Conservation (phyloP, 257 asterid genomes). For the Petrea volubilis region DNA sequence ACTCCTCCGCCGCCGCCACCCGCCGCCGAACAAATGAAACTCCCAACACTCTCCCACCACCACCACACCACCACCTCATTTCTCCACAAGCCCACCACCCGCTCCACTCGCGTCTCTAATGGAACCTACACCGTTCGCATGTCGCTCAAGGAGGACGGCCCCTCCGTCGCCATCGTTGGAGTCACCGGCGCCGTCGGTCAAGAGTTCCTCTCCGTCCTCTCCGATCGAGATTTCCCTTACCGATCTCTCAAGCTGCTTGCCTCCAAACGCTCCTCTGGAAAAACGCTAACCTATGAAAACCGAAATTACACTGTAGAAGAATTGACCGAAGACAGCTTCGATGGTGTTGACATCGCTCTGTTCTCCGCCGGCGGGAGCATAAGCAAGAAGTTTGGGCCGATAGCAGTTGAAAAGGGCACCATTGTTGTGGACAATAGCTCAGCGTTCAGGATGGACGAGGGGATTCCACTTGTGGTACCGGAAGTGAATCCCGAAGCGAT, state of each 20-base stretch:
- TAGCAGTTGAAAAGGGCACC: conserved; percentile 72
- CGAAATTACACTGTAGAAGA: conserved; percentile 58
- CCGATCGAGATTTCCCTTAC: conserved; percentile 85
- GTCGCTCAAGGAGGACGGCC: conserved; percentile 83
- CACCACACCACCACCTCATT: conserved; percentile 33
- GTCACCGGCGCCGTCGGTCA: conserved; percentile 96
- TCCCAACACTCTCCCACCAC: conserved; percentile 46
- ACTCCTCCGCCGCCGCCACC: conserved; percentile 30
- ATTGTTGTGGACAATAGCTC: conserved; percentile 97
- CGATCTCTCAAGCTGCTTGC: conserved; percentile 89
- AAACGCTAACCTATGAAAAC: conserved; percentile 46
- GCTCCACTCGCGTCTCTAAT: conserved; percentile 25
- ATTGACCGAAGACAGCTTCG: conserved; percentile 62
- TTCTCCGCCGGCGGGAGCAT: conserved; percentile 95
- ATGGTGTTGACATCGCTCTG: conserved; percentile 75
- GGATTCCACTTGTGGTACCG: conserved; percentile 83
- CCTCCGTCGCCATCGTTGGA: conserved; percentile 90
- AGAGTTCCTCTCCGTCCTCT: conserved; percentile 85
- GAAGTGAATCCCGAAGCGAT: conserved; percentile 96
- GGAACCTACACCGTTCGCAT: conserved; percentile 52
- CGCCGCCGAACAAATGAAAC: conserved; percentile 39
- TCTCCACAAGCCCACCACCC: conserved; percentile 30
- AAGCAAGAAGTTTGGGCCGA: conserved; percentile 82
- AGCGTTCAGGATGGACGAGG: conserved; percentile 92
- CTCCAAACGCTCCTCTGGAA: conserved; percentile 84